phyloP scores from a whole-genome alignment of 306 rosid species.

The Glycine latifolia region DNA sequence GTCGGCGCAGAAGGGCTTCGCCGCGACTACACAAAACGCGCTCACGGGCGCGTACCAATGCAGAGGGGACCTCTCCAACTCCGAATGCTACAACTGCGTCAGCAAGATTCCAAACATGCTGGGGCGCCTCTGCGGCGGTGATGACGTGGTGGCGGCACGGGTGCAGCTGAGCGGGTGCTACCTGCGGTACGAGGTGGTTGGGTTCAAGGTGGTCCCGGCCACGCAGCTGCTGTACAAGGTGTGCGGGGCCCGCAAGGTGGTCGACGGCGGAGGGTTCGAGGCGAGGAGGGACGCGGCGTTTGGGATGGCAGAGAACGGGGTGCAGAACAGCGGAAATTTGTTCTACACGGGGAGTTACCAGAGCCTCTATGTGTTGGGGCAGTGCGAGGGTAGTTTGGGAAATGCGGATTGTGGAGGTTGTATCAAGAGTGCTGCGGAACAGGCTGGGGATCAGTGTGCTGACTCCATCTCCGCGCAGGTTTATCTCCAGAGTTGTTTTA shows the following conservation, averaged over 20 bases:
- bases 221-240: conserved; percentile 69
- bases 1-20: conserved; percentile 66
- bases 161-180: conserved; percentile 88
- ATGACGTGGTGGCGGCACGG: conserved; percentile 63
- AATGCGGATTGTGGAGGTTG: conserved; percentile 73
- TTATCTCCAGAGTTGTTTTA: conserved; percentile 76
- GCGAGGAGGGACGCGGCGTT: conserved; percentile 69
- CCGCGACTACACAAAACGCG: conserved; percentile 54
- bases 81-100: conserved; percentile 72
- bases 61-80: conserved; percentile 78
- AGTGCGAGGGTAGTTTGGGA: conserved; percentile 82
- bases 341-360: conserved; percentile 77
- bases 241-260: conserved; percentile 61
- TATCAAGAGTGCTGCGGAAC: conserved; percentile 68
- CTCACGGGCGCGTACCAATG: conserved; percentile 80
- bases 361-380: conserved; percentile 81
- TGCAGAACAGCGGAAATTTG: conserved; percentile 61
- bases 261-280: conserved; percentile 69
- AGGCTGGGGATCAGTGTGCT: conserved; percentile 60
- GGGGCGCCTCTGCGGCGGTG: conserved; percentile 62
- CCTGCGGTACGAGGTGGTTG: conserved; percentile 70
- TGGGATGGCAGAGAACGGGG: conserved; percentile 65
- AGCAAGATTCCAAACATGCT: conserved; percentile 55
- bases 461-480: conserved; percentile 72
- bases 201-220: conserved; percentile 65